phyloP scores from a whole-genome alignment of 2,329 filamentous ascomycete genomes.

The Cyphellophora attinorum region DNA sequence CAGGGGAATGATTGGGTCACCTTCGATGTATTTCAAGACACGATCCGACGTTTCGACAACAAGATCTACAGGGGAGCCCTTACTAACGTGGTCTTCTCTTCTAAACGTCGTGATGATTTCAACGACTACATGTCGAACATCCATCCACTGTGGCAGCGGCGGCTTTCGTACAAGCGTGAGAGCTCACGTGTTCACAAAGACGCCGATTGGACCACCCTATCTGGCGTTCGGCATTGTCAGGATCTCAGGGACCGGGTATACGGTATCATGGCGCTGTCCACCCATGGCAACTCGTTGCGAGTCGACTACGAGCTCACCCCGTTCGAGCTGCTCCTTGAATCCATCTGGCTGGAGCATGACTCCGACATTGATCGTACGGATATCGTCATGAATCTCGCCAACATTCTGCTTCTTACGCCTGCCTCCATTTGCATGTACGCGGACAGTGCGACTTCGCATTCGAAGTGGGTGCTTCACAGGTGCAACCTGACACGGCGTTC shows the following conservation, averaged over 20 bases:
- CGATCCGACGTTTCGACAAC: constrained; percentile 1
- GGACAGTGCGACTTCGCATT: background rate
- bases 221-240: constrained; percentile 1
- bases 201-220: constrained; percentile 1
- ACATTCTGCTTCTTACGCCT: constrained; percentile 2
- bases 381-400: constrained; percentile 2
- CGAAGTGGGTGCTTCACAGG: background rate
- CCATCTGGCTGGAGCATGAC: constrained; percentile 2
- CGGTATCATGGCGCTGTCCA: constrained; percentile 2
- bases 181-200: background rate
- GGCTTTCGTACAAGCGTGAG: background rate
- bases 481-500: background rate
- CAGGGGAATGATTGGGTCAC: constrained; percentile 1
- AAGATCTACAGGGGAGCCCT: background rate
- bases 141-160: constrained; percentile 1
- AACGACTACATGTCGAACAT: constrained; percentile 2
- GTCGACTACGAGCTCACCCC: constrained; percentile 2
- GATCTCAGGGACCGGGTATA: constrained; percentile 1
- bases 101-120: background rate
- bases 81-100: background rate
- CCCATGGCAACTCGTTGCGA: background rate
- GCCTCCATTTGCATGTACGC: constrained; percentile 2
- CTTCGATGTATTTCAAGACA: constrained; percentile 1
- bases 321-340: constrained; percentile 1
- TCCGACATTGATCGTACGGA: constrained; percentile 1